Evolutionary conservation across 331 rosid genomes (phyloP).

Genomic region (Malus hybrid): DNA sequence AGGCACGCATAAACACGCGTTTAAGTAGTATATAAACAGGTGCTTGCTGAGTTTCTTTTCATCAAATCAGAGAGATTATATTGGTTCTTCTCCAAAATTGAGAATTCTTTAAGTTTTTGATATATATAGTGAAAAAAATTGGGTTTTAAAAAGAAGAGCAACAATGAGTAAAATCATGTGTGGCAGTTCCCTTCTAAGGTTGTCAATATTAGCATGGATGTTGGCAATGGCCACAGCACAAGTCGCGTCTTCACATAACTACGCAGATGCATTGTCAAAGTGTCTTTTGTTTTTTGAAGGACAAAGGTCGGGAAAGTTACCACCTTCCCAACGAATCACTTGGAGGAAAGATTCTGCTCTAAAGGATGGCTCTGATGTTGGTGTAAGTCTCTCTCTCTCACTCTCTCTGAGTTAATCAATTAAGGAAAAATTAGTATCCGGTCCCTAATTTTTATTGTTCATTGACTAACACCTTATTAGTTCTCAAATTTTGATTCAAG

Average conservation of each 20-base stretch:
- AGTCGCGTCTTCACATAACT: neutral
- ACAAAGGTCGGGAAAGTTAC: constrained; percentile 13
- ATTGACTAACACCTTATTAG: too few relatives aligned
- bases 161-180: neutral
- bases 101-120: neutral
- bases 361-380: constrained; percentile 7
- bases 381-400: neutral
- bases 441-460: too few relatives aligned
- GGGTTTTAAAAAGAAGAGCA: neutral
- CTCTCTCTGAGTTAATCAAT: neutral
- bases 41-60: neutral
- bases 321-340: neutral
- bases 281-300: constrained; percentile 19
- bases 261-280: constrained; percentile 13
- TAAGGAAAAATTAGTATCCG: too few relatives aligned
- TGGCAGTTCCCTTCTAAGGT: neutral
- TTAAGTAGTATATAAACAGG: neutral
- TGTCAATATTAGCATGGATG: neutral
- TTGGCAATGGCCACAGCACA: neutral
- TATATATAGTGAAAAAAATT: neutral
- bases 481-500: too few relatives aligned
- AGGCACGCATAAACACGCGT: too few relatives aligned
- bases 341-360: constrained; percentile 19
- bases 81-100: neutral
- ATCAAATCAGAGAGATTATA: neutral